Evolutionary conservation across 2,329 filamentous ascomycete species (phyloP).

Genomic region (Penicillium sp.): DNA sequence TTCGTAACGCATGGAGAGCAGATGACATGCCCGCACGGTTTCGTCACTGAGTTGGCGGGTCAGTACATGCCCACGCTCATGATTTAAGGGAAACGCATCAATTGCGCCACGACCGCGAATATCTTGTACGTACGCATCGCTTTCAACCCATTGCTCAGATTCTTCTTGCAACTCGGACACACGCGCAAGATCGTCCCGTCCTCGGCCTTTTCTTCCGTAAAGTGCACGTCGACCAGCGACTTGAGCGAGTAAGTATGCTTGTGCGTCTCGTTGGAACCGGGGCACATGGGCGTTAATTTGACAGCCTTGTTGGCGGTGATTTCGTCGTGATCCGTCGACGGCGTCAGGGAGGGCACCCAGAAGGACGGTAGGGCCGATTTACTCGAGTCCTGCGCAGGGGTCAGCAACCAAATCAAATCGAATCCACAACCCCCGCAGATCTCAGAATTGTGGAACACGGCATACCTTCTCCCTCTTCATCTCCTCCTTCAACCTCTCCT

Average conservation of each 20-base stretch:
- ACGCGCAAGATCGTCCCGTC: conserved; percentile 53
- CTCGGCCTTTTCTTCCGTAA: conserved; percentile 68
- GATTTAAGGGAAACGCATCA: neutral
- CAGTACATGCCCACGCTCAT: neutral
- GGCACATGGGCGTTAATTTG: conserved; percentile 74
- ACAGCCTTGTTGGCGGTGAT: conserved; percentile 60
- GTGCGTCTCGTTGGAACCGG: conserved; percentile 66
- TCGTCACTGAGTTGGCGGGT: conserved; percentile 58
- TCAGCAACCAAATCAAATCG: neutral
- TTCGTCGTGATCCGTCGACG: conserved; percentile 60
- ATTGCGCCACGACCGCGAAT: neutral
- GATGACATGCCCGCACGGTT: conserved; percentile 88
- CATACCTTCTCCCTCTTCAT: conserved; percentile 72
- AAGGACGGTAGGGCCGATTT: conserved; percentile 79
- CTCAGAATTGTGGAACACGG: neutral
- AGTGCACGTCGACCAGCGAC: conserved; percentile 72
- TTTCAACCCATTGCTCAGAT: conserved; percentile 76
- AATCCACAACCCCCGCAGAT: neutral
- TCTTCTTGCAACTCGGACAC: conserved; percentile 86
- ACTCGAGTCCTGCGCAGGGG: conserved; percentile 51
- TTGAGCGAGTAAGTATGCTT: conserved; percentile 79
- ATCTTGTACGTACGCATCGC: conserved; percentile 60
- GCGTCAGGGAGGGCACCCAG: conserved; percentile 87
- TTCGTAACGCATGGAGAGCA: conserved; percentile 82
- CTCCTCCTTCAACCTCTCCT: conserved; percentile 67